Evolutionary conservation across 1,139 yeast genomes (phyloP).

Genomic region (Kodamaea suecica): DNA sequence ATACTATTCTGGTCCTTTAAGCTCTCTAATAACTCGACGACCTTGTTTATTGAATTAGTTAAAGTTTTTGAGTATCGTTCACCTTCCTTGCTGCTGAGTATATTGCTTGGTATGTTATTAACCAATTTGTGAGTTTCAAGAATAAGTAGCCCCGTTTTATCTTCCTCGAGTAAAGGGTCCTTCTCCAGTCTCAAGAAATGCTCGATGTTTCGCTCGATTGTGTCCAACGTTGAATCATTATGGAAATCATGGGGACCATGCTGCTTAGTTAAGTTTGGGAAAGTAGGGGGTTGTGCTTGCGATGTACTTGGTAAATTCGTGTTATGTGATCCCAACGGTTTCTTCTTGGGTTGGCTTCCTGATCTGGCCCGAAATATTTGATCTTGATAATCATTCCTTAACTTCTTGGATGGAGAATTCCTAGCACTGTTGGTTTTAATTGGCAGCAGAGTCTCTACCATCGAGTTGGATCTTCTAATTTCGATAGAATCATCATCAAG

Average conservation of each 20-base stretch:
- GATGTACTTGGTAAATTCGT: background rate
- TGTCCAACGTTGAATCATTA: conserved; percentile 7
- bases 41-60: conserved; percentile 23
- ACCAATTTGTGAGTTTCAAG: conserved; percentile 31
- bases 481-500: conserved; percentile 17
- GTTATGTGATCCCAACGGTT: conserved; percentile 2
- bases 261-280: conserved; percentile 1
- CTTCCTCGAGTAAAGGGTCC: conserved; percentile 13
- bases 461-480: conserved; percentile 13
- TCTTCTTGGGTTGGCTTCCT: conserved; percentile 14
- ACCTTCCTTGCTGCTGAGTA: conserved; percentile 24
- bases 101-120: conserved; percentile 22
- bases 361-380: conserved; percentile 16
- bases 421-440: conserved; percentile 14
- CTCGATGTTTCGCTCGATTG: conserved; percentile 14
- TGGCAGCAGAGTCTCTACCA: conserved; percentile 12
- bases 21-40: conserved; percentile 20
- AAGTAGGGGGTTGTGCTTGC: background rate
- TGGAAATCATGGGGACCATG: conserved; percentile 2
- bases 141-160: conserved; percentile 25
- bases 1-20: conserved; percentile 4
- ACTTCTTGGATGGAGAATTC: conserved; percentile 17
- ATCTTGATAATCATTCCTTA: conserved; percentile 21
- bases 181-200: conserved; percentile 6
- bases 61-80: conserved; percentile 24